Conservation (phyloP, 495 filamentous ascomycete genomes). For the Polyplosphaeria fusca region DNA sequence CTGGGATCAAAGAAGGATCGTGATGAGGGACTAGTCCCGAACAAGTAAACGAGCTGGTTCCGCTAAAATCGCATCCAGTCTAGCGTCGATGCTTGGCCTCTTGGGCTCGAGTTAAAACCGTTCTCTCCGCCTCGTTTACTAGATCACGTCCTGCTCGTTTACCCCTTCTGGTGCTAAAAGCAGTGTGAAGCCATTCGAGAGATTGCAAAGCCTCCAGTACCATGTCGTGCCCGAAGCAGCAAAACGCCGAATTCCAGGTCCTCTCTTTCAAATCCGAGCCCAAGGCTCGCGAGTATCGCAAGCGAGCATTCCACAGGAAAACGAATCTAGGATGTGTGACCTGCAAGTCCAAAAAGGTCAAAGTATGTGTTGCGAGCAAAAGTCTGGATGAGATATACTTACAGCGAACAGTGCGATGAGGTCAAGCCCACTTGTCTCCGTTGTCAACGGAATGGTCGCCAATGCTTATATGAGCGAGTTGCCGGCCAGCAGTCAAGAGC, state of each 20-base stretch:
- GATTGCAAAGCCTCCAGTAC: neutral
- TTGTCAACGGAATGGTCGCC: slow-evolving; percentile 7
- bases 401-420: slow-evolving; percentile 9
- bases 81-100: neutral
- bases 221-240: neutral
- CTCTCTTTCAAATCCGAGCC: slow-evolving; percentile 1
- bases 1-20: neutral
- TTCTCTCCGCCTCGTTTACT: neutral
- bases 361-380: too few species aligned
- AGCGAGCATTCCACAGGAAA: slow-evolving; percentile 3
- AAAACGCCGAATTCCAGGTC: slow-evolving; percentile 1
- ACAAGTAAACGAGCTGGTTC: neutral
- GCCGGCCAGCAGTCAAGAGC: neutral
- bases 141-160: neutral
- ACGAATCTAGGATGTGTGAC: neutral
- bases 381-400: neutral
- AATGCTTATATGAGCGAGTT: neutral
- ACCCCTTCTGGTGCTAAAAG: neutral
- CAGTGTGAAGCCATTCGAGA: neutral
- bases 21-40: neutral
- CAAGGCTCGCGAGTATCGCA: slow-evolving; percentile 3
- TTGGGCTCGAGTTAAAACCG: neutral
- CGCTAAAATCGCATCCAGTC: neutral
- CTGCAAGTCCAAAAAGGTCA: slow-evolving; percentile 7
- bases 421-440: slow-evolving; percentile 1